A percentile compares a stretch with the other conserved stretches of the same genome.
phyloP scores from a whole-genome alignment of 495 filamentous ascomycete genomes.

The Penicillium silybi region DNA sequence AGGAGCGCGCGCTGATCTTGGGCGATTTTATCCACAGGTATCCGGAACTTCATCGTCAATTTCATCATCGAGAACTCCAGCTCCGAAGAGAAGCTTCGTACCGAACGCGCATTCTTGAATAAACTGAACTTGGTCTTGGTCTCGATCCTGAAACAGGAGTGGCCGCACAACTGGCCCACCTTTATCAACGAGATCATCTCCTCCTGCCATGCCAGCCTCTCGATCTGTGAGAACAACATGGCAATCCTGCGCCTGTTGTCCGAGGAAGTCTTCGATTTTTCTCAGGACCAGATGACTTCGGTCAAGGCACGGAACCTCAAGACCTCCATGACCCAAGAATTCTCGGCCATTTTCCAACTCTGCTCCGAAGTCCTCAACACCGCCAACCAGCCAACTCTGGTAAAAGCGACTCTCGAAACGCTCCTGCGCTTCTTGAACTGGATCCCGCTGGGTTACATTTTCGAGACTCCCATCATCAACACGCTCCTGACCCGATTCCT shows the following conservation, averaged over 20 bases:
- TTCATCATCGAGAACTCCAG: constrained; percentile 92
- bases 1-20: constrained; percentile 11
- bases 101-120: constrained; percentile 84
- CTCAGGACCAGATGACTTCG: constrained; percentile 97
- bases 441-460: constrained; percentile 98
- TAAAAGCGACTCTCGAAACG: constrained; percentile 92
- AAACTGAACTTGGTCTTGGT: constrained; percentile 97
- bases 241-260: constrained; percentile 91
- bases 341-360: constrained; percentile 94
- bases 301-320: constrained; percentile 93
- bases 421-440: constrained; percentile 95
- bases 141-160: constrained; percentile 97
- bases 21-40: constrained; percentile 51
- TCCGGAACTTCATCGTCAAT: constrained; percentile 97
- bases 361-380: constrained; percentile 90
- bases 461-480: constrained; percentile 94
- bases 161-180: constrained; percentile 99
- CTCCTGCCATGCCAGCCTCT: constrained; percentile 87
- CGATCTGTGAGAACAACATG: constrained; percentile 99
- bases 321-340: constrained; percentile 96
- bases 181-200: constrained; percentile 99
- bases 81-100: constrained; percentile 78
- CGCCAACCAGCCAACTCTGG: constrained; percentile 79
- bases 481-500: constrained; percentile 87
- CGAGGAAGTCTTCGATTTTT: constrained; percentile 98